These are phyloP conservation scores for Talaromyces sp. DNA, from an alignment of 2,329 filamentous ascomycete species.

Conservation along the genomic window DNA sequence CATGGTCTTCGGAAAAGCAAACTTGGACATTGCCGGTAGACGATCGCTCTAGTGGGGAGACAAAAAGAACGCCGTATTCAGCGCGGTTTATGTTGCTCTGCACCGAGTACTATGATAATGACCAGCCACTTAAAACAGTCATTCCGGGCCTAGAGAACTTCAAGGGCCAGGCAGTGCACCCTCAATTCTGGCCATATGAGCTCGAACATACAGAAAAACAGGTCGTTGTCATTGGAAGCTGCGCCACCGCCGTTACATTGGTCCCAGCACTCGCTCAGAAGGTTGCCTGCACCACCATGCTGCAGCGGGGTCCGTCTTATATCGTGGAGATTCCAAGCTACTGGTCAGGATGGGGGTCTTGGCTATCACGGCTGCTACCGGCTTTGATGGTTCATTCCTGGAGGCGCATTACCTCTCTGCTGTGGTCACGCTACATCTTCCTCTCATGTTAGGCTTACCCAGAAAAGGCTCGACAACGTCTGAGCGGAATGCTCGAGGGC, in stretches of 20 bases:
- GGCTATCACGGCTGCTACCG: not conserved
- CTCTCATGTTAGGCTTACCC: not conserved
- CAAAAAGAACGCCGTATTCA: not conserved
- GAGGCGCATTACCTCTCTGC: not conserved
- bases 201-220: conserved; percentile 58
- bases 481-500: not conserved
- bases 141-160: conserved; percentile 63
- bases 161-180: conserved; percentile 54
- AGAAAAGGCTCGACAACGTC: not conserved
- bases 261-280: conserved; percentile 59
- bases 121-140: conserved; percentile 35
- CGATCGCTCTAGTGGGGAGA: not conserved
- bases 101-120: not conserved
- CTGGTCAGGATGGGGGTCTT: not conserved
- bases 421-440: not conserved
- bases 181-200: conserved; percentile 64
- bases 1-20: not conserved
- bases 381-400: not conserved
- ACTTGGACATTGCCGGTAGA: not conserved
- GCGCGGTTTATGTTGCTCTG: not conserved
- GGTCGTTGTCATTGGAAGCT: conserved; percentile 63
- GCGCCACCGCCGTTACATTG: conserved; percentile 68
- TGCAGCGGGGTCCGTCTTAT: conserved; percentile 67
- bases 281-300: conserved; percentile 61
- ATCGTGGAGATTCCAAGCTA: conserved; percentile 35